Percentiles rank a stretch among this genome's conserved stretches.
These are phyloP conservation scores for Schoenoplectus triqueter DNA, from an alignment of 202 grass and related monocot genomes.

Conservation along the genomic window DNA sequence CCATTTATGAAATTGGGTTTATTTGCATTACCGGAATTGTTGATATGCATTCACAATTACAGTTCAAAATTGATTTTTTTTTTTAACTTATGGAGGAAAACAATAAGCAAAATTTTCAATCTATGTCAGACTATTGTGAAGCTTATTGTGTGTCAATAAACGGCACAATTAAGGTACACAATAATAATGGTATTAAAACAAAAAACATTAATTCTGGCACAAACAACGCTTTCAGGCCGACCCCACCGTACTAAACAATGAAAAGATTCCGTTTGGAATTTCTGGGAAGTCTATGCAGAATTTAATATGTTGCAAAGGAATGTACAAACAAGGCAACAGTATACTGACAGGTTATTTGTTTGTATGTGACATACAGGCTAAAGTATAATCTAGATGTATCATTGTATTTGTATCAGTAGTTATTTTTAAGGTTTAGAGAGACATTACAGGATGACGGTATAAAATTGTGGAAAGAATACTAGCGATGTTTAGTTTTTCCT, in stretches of 20 bases:
- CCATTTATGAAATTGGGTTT: not conserved
- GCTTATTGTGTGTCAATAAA: not conserved
- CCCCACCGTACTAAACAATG: constrained; percentile 21
- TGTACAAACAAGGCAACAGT: constrained; percentile 32
- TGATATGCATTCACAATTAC: not conserved
- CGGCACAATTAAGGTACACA: constrained; percentile 7
- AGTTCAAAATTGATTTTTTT: not conserved
- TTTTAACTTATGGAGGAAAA: not conserved
- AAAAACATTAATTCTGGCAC: constrained; percentile 11
- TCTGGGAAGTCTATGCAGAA: constrained; percentile 11
- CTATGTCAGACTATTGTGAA: not conserved
- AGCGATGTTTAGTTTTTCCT: not conserved
- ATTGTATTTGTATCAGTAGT: too few species aligned
- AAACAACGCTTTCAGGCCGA: not conserved
- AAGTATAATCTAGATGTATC: not conserved
- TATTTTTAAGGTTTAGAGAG: not conserved
- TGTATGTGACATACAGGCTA: not conserved
- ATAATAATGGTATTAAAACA: constrained; percentile 2
- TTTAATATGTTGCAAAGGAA: constrained; percentile 26
- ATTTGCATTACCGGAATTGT: not conserved
- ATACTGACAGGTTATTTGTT: constrained; percentile 22
- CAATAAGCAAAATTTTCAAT: not conserved
- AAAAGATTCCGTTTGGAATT: constrained; percentile 31
- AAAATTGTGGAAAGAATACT: not conserved
- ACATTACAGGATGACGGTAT: not conserved